These are phyloP conservation scores for Pyrenochaeta sp. DNA, from an alignment of 2,329 filamentous ascomycete genomes.

Conservation along the genomic window DNA sequence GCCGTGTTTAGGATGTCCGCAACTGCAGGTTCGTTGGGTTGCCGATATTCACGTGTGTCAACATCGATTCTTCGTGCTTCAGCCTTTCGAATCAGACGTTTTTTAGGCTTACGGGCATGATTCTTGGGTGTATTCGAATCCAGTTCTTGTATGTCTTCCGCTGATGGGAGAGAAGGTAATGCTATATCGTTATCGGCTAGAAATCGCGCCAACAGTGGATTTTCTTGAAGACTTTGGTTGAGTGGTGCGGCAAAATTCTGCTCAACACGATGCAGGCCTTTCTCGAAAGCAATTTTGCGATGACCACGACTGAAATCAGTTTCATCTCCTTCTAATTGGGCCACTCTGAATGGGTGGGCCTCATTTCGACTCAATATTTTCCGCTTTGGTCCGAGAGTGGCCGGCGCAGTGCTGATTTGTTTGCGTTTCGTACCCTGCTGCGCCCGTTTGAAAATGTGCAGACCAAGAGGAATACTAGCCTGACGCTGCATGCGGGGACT, in stretches of 20 bases:
- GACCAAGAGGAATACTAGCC: too few species aligned
- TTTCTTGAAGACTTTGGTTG: constrained; percentile 21
- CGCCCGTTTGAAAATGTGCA: constrained; percentile 19
- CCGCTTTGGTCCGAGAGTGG: not conserved
- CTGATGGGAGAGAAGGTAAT: constrained; percentile 27
- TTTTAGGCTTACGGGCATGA: constrained; percentile 19
- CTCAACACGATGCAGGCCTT: constrained; percentile 37
- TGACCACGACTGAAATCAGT: constrained; percentile 43
- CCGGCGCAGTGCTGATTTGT: too few species aligned
- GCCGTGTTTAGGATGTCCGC: constrained; percentile 20
- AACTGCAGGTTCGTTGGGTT: constrained; percentile 48
- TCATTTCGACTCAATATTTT: constrained; percentile 2
- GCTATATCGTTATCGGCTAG: constrained; percentile 38
- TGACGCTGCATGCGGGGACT: too few species aligned
- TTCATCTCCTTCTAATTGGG: constrained; percentile 55
- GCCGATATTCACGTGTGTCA: constrained; percentile 55
- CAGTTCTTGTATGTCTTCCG: constrained; percentile 23
- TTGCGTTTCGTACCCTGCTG: constrained; percentile 3
- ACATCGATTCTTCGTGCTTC: constrained; percentile 57
- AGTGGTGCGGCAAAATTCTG: constrained; percentile 27
- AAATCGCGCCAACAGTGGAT: constrained; percentile 42
- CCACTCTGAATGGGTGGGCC: constrained; percentile 35
- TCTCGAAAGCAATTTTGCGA: constrained; percentile 49
- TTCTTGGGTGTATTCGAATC: constrained; percentile 1
- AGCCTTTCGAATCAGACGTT: constrained; percentile 43